These are phyloP conservation scores for Neurospora sp. DNA, from an alignment of 495 filamentous ascomycete genomes.

Conservation along the genomic window DNA sequence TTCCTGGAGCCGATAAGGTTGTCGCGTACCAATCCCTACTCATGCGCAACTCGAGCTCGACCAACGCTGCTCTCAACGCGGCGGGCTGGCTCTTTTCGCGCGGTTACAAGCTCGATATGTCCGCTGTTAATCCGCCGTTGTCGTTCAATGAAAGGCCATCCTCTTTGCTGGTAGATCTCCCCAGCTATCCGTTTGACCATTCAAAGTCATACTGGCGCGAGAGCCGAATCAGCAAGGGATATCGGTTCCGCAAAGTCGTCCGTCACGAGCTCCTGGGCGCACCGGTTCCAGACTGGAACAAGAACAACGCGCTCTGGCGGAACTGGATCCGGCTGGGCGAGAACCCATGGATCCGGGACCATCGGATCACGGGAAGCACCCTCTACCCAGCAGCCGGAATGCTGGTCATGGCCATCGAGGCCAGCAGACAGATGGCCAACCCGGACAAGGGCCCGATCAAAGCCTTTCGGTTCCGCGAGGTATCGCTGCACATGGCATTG, in stretches of 20 bases:
- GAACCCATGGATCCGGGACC: constrained; percentile 36
- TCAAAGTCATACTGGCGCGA: constrained; percentile 34
- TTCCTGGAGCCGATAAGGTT: constrained; percentile 1
- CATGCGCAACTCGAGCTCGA: constrained; percentile 12
- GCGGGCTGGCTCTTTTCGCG: constrained; percentile 20
- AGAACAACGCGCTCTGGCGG: constrained; percentile 36
- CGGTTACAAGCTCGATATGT: constrained; percentile 30
- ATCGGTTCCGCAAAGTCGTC: constrained; percentile 27
- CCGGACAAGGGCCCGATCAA: constrained; percentile 1
- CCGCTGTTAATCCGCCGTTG: constrained; percentile 11
- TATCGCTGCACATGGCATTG: constrained; percentile 22
- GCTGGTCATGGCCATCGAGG: constrained; percentile 39
- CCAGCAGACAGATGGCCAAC: constrained; percentile 25
- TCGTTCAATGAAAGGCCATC: not conserved
- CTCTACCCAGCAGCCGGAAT: constrained; percentile 39
- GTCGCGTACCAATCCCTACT: constrained; percentile 7
- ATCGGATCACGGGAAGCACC: constrained; percentile 26
- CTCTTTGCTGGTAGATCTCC: constrained; percentile 15
- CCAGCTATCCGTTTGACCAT: constrained; percentile 31
- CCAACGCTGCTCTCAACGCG: constrained; percentile 13
- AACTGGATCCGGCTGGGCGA: constrained; percentile 30
- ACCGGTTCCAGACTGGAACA: constrained; percentile 21
- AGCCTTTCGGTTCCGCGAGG: constrained; percentile 7
- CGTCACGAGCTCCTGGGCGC: constrained; percentile 39
- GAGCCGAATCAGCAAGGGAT: constrained; percentile 26